phyloP scores from a whole-genome alignment of 2,329 filamentous ascomycete species.

The Dendrostoma leiphaemia region DNA sequence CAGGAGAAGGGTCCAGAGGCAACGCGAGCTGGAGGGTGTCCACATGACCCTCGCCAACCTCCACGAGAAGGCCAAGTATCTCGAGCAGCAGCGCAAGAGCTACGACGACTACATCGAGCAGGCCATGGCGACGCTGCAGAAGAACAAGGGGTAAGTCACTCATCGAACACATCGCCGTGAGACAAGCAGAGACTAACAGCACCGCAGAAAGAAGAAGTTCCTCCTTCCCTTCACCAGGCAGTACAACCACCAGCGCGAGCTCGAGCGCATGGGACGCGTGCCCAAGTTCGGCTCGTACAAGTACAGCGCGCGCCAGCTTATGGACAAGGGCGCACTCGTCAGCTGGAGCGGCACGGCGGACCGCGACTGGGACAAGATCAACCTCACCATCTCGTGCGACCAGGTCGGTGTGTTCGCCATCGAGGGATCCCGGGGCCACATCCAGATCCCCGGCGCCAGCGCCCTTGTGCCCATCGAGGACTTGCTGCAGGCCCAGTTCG shows the following conservation, averaged over 20 bases:
- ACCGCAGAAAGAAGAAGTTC: slow-evolving; percentile 77
- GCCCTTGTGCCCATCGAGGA: slow-evolving; percentile 89
- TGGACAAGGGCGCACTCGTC: slow-evolving; percentile 91
- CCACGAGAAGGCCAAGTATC: slow-evolving; percentile 83
- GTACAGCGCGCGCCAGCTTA: slow-evolving; percentile 85
- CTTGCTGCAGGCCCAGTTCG: slow-evolving; percentile 92
- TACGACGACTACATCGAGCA: slow-evolving; percentile 99
- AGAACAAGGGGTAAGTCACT: slow-evolving; percentile 76
- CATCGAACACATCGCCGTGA: not conserved
- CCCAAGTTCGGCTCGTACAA: slow-evolving; percentile 98
- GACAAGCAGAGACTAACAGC: slow-evolving; percentile 22
- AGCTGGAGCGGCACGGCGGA: slow-evolving; percentile 83
- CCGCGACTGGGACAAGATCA: slow-evolving; percentile 85
- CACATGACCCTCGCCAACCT: slow-evolving; percentile 72
- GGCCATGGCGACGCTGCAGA: slow-evolving; percentile 94
- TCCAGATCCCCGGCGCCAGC: slow-evolving; percentile 93
- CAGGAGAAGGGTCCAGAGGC: slow-evolving; percentile 83
- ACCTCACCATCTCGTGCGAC: slow-evolving; percentile 91
- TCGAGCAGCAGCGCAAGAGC: slow-evolving; percentile 92
- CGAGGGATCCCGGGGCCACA: slow-evolving; percentile 85
- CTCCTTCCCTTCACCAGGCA: slow-evolving; percentile 96
- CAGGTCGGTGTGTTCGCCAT: slow-evolving; percentile 92
- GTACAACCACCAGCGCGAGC: slow-evolving; percentile 96
- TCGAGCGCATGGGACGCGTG: slow-evolving; percentile 86
- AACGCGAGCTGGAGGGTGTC: slow-evolving; percentile 85